Percentiles rank a stretch among this genome's conserved stretches.
These are phyloP conservation scores for Lactarius vividus DNA, from an alignment of 768 basidiomycete species.

Conservation along the genomic window DNA sequence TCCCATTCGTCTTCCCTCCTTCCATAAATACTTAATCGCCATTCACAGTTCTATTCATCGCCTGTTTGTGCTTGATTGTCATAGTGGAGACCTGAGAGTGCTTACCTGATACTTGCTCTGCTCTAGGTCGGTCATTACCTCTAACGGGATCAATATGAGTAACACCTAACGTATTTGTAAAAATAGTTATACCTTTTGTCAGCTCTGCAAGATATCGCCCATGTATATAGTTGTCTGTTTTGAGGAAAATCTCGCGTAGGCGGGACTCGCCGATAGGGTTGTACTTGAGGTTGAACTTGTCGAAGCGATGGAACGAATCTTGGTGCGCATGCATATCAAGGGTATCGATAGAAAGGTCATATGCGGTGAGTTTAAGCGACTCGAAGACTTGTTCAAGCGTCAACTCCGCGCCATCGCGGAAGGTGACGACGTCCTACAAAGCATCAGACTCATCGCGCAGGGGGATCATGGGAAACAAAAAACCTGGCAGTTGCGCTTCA, in stretches of 20 bases:
- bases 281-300: conserved; percentile 97
- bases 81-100: background rate
- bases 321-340: conserved; percentile 99
- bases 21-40: conserved; percentile 96
- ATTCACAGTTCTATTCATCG: conserved; percentile 80
- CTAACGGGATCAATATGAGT: conserved; percentile 41
- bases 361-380: conserved; percentile 90
- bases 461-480: conserved; percentile 27
- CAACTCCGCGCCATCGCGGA: conserved; percentile 86
- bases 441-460: background rate
- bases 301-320: conserved; percentile 97
- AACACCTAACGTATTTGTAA: background rate
- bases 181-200: conserved; percentile 63
- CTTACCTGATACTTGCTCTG: conserved; percentile 96
- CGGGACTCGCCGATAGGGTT: conserved; percentile 96
- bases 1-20: conserved; percentile 88
- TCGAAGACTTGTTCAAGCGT: conserved; percentile 95
- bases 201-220: conserved; percentile 94
- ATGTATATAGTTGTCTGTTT: conserved; percentile 93
- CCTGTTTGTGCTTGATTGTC: background rate
- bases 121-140: conserved; percentile 96
- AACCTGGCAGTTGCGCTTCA: conserved; percentile 84
- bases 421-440: conserved; percentile 87
- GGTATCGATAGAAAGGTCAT: conserved; percentile 97
- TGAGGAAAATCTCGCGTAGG: conserved; percentile 94